Conservation (phyloP, 306 rosid species). For the Argentina anserina region DNA sequence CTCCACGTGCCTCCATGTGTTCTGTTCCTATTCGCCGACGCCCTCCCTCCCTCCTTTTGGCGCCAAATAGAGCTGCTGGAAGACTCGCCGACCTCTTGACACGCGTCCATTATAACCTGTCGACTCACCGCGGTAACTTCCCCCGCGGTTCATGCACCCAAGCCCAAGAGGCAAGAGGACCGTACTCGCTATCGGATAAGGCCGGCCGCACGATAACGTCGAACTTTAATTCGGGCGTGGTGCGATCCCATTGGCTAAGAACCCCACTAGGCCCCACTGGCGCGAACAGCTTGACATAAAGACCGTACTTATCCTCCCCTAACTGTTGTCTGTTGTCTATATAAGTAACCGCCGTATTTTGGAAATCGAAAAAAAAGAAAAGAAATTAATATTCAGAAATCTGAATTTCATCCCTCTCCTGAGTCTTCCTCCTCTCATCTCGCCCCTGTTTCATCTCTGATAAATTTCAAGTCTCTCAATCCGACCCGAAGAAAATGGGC, state of each 20-base stretch:
- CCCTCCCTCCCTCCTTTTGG: neutral
- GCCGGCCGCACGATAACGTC: slow-evolving; percentile 44
- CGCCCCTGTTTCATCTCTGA: neutral
- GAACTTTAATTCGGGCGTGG: slow-evolving; percentile 31
- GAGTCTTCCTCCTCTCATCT: neutral
- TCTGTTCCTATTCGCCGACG: slow-evolving; percentile 31
- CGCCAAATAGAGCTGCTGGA: slow-evolving; percentile 22
- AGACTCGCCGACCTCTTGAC: neutral
- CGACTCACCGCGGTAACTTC: slow-evolving; percentile 4
- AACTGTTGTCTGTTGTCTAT: slow-evolving; percentile 13
- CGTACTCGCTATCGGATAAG: slow-evolving; percentile 65
- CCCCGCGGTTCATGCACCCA: slow-evolving; percentile 45
- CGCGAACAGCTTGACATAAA: slow-evolving; percentile 27
- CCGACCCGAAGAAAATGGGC: slow-evolving; percentile 45
- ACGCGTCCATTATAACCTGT: slow-evolving; percentile 17
- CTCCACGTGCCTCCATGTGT: slow-evolving; percentile 49
- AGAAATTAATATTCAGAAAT: neutral
- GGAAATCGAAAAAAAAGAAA: slow-evolving; percentile 18
- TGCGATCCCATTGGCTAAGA: neutral
- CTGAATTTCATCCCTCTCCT: neutral
- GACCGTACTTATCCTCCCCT: slow-evolving; percentile 40
- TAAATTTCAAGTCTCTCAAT: neutral
- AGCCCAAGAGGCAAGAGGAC: neutral
- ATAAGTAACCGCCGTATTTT: slow-evolving; percentile 38
- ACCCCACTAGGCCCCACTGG: slow-evolving; percentile 34